Conservation (phyloP, 768 basidiomycete species). For the Boletellus ananas region DNA sequence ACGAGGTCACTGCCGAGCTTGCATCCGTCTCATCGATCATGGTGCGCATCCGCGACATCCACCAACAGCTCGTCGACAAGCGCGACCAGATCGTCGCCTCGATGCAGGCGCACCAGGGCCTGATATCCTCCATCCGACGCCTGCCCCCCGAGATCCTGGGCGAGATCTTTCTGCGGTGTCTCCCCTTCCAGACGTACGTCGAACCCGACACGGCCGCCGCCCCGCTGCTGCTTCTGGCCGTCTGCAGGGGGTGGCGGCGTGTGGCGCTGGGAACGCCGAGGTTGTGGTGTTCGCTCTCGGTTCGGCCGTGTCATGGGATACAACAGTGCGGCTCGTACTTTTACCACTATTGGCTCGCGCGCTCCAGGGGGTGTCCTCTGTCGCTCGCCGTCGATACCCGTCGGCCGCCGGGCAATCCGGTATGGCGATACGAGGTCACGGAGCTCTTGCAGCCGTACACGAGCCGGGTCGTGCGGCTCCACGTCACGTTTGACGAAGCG, state of each 20-base stretch:
- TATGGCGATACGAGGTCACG: conserved; percentile 21
- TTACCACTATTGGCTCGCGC: conserved; percentile 20
- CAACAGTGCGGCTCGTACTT: conserved; percentile 11
- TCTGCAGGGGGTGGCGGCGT: conserved; percentile 42
- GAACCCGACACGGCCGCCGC: conserved; percentile 25
- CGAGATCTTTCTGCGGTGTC: conserved; percentile 43
- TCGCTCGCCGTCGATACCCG: conserved; percentile 20
- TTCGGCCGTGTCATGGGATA: conserved; percentile 5
- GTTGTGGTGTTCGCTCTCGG: conserved; percentile 45
- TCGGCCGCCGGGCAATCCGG: conserved; percentile 10
- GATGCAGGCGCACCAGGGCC: conserved; percentile 18
- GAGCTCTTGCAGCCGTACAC: conserved; percentile 21
- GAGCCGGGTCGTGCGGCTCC: conserved; percentile 7
- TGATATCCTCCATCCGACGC: conserved; percentile 29
- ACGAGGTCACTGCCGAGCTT: conserved; percentile 12
- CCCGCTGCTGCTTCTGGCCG: conserved; percentile 37
- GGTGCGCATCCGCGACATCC: conserved; percentile 4
- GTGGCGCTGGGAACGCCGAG: conserved; percentile 38
- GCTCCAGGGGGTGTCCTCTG: conserved; percentile 15
- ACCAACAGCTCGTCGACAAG: conserved; percentile 12
- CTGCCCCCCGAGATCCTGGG: conserved; percentile 45
- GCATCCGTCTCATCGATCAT: conserved; percentile 10
- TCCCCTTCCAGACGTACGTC: conserved; percentile 22
- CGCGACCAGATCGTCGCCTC: conserved; percentile 11
- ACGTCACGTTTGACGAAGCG: conserved; percentile 10